Base-by-base conservation (phyloP, 164 flowering plant species). In the Magnolia changhungtana region DNA sequence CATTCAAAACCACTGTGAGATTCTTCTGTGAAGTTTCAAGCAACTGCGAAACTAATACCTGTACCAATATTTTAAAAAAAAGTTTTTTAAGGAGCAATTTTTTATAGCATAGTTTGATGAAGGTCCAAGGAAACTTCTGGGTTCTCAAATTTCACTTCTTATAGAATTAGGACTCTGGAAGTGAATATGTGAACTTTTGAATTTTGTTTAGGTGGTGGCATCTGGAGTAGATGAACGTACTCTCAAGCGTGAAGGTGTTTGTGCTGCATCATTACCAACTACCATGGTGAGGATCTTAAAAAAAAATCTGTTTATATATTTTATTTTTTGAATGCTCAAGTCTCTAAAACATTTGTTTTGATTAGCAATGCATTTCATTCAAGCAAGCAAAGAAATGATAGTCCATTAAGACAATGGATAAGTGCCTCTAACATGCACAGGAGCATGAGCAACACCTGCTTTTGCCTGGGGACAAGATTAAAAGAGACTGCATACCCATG, bases 221-320 rank as follows among this genome's bases (percentile, higher is more conserved):
- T 96, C 99, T 75, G 99, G 99, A 68, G 85, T 96, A 20, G 99
- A 96, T 85, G 99, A 96, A 79, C 92, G 97, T 18, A 96, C 98
- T 20, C 92, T 96, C 31, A 96, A 96, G 85, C 96, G 99, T 81
- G 99, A 96, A 80, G 99, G 99, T 50, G 99, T 96, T 67, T 96
- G 99, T 83, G 99, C 99, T 80, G 99, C 99, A 76, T 96, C 99
- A 77, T 83, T 96, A 50, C 99, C 99, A 7, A 96, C 99, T 63
- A 96, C 99, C 58, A 96, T 96, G 99, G 99, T 94, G 84, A 83
- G 72, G 31, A 74, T 67, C 61, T 55, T 13, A 2, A 0, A 27
- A 27, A 27, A 27, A 65, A 58, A 49, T 59, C 63, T 52, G 14
- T 72, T 76, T 73, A 4, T 21, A 23, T 52, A 58, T 55, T 52